Base-by-base conservation (phyloP, 2,329 filamentous ascomycete genomes). In the Dactylellina drechsleri region DNA sequence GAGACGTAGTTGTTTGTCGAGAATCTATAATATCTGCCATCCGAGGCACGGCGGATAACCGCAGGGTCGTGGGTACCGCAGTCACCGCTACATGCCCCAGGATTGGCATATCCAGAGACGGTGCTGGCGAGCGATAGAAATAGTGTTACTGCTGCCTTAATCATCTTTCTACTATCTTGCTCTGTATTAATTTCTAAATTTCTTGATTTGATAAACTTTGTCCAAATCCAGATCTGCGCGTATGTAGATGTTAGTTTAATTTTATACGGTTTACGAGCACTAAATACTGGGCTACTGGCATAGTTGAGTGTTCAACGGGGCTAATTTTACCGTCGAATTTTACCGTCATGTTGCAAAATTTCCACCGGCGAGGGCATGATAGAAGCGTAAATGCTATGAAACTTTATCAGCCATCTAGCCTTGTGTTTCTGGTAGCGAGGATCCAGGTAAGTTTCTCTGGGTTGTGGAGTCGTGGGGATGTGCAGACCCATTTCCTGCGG, bases 1-100 rank as follows among this genome's bases (percentile, higher is more conserved):
- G 81, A 81, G 76, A 84, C 83, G 52, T 79, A 80, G 77, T 80
- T 81, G 23, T 82, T 82, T 5, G 84, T 84, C 31, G 80, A 81
- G 80, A 84, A 84, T 61, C 83, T 80, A 79, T 83, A 84, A 77
- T 83, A 84, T 18, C 78, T 81, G 53, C 83, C 82, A 57, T 84
- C 83, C 10, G 80, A 81, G 52, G 79, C 59, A 13, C 82, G 81
- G 40, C 80, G 81, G 71, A 83, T 79, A 26, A 84, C 78, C 2
- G 80, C 80, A 15, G 83, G 83, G 71, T 84, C 83, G 76, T 84
- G 83, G 47, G 82, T 80, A 73, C 80, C 80, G 78, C 83, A 83
- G 31, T 79, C 73, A 23, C 82, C 82, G 40, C 79, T 81, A 77
- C 83, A 84, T 8, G 81, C 67, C 4, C 81, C 81, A 1, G 82